A percentile compares a stretch with the other conserved stretches of the same genome.
Conservation (phyloP, 164 flowering plant genomes). For the Aristolochia contorta region DNA sequence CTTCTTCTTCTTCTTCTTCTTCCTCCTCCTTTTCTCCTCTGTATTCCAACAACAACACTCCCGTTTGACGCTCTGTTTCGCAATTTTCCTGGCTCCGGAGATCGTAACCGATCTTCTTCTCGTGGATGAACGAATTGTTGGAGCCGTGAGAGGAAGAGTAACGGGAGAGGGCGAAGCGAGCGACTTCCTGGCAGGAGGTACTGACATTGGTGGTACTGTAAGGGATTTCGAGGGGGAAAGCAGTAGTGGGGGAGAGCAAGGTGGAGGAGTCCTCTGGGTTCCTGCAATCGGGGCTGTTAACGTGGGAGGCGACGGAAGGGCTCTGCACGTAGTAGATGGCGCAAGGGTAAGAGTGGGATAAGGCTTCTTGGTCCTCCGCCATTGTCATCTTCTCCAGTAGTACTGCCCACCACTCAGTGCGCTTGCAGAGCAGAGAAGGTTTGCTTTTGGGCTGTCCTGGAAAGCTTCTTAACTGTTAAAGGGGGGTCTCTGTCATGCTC, state of each 20-base stretch:
- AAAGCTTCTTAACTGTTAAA: too few relatives aligned
- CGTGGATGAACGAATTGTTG: constrained; percentile 4
- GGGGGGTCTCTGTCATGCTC: too few relatives aligned
- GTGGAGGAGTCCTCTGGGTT: not conserved
- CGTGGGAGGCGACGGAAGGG: constrained; percentile 3
- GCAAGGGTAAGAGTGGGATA: constrained; percentile 1
- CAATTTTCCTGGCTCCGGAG: not conserved
- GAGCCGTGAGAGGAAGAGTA: constrained; percentile 4
- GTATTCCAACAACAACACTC: too few relatives aligned
- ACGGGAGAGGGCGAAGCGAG: constrained; percentile 4
- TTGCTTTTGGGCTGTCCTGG: too few relatives aligned
- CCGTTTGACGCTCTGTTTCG: not conserved
- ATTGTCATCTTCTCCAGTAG: not conserved
- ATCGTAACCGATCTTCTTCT: constrained; percentile 5
- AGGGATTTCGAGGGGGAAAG: not conserved
- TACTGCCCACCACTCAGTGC: too few relatives aligned
- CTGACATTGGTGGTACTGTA: not conserved
- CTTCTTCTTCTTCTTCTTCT: constrained; percentile 2
- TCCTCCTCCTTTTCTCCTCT: too few relatives aligned
- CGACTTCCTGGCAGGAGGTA: not conserved
- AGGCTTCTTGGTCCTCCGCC: constrained; percentile 6
- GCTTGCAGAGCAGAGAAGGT: too few relatives aligned
- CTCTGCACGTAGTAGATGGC: constrained; percentile 5
- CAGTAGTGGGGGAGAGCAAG: constrained; percentile 1
- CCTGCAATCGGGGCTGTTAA: constrained; percentile 1